A percentile compares a stretch with the other conserved stretches of the same genome.
Conservation (phyloP, 257 asterid species). For the Solanum pennellii region DNA sequence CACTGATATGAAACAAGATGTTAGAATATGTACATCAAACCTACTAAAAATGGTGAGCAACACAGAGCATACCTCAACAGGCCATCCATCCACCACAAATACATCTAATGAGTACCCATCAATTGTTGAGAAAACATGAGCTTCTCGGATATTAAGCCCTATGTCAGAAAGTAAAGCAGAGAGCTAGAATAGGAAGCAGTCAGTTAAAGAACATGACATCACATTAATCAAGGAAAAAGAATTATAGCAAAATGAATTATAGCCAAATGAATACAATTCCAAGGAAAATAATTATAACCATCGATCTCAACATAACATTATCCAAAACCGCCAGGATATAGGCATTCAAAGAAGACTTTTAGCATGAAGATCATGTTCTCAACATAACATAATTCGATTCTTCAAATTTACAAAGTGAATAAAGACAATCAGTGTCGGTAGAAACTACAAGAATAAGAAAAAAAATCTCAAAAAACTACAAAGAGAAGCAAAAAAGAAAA, state of each 20-base stretch:
- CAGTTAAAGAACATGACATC: neutral
- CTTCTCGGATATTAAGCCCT: slow-evolving; percentile 95
- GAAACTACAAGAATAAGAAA: too few relatives aligned
- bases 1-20: neutral
- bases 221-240: neutral
- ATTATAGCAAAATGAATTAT: too few relatives aligned
- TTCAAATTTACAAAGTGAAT: too few relatives aligned
- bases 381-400: too few relatives aligned
- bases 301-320: neutral
- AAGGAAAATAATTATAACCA: neutral
- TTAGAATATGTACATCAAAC: neutral
- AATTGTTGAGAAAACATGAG: slow-evolving; percentile 86
- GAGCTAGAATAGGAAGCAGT: slow-evolving; percentile 42
- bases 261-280: neutral
- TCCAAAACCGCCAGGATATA: neutral
- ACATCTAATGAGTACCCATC: slow-evolving; percentile 95
- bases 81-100: slow-evolving; percentile 97
- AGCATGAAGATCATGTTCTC: neutral
- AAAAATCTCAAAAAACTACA: too few relatives aligned
- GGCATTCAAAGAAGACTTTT: neutral
- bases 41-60: neutral
- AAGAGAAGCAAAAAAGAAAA: too few relatives aligned
- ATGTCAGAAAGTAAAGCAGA: slow-evolving; percentile 92
- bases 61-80: slow-evolving; percentile 70
- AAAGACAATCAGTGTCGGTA: too few relatives aligned